Evolutionary conservation across 2,329 filamentous ascomycete genomes (phyloP), one percentile per base, ranked within the genome.

Genomic region (Pseudogymnoascus verrucosus): DNA sequence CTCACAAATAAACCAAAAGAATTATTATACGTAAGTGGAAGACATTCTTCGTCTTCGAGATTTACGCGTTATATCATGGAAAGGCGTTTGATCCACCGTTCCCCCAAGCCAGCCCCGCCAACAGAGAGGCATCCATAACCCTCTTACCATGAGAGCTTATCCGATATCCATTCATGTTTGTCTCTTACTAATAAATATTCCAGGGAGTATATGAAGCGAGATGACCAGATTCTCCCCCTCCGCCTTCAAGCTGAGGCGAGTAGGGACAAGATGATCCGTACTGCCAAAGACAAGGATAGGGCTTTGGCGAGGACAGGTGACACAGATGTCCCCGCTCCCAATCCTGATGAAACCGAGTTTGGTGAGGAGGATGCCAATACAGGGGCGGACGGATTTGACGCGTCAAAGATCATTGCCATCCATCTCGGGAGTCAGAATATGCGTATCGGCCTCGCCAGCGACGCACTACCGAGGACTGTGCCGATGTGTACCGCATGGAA

Each of bases 1-100:
- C 64, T 83, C 85, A 47, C 91, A 95, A 71, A 99, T 99, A 77
- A 99, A 99, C 75, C 95, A 99, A 76, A 99, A 99, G 80, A 99
- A 99, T 76, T 99, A 99, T 77, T 97, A 97, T 76, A 96, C 93
- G 91, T 95, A 82, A 66, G 87, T 79, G 14, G 23, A 61, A 31
- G 34, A 21, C n/a, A 10, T 64, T 28, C 28, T 64, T 16, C n/a
- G 4, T 23, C 23, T 40, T 63, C 63, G 16, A 44, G 39, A 62
- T 63, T 62, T 64, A 60, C 47, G 47, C 47, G 26, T 57, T 47
- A 31, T 62, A 10, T 62, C 12, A 36, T 34, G 36, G 21, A 31
- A 19, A 16, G 23, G n/a, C 19, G 6, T 31, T 54, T 54, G 8
- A 12, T 47, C 23, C 12, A 8, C 44, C 1, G 1, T 28, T 51